Evolutionary conservation across 2,329 filamentous ascomycete species (phyloP).

Genomic region (Hirsutella minnesotensis): DNA sequence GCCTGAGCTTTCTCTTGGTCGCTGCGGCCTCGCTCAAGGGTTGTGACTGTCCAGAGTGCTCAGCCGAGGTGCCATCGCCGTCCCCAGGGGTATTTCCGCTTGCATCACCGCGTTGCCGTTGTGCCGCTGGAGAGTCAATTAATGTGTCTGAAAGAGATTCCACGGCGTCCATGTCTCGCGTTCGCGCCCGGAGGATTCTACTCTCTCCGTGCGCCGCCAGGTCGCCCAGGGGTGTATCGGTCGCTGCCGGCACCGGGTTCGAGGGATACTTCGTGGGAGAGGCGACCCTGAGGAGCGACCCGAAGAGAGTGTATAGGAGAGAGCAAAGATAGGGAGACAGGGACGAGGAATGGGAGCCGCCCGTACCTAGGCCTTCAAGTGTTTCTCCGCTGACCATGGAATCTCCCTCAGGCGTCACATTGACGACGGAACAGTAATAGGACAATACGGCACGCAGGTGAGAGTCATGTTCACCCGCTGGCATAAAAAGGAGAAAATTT

Average conservation of each 20-base stretch:
- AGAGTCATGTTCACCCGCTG: constrained; percentile 46
- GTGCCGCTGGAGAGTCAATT: constrained; percentile 12
- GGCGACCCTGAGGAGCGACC: constrained; percentile 60
- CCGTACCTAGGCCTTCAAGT: constrained; percentile 89
- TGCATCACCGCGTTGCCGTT: constrained; percentile 12
- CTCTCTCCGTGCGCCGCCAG: not conserved
- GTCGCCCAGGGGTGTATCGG: constrained; percentile 8
- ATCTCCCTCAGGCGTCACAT: constrained; percentile 87
- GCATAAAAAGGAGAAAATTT: constrained; percentile 89
- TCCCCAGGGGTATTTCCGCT: constrained; percentile 11
- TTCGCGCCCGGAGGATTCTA: constrained; percentile 3
- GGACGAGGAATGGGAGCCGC: constrained; percentile 30
- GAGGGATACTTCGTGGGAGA: constrained; percentile 28
- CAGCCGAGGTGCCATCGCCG: constrained; percentile 23
- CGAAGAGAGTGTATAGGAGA: constrained; percentile 63
- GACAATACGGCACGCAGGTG: constrained; percentile 74
- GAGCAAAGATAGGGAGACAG: constrained; percentile 14
- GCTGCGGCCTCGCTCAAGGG: constrained; percentile 21
- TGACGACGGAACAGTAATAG: constrained; percentile 83
- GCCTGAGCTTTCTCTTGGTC: constrained; percentile 34
- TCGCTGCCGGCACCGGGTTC: constrained; percentile 3
- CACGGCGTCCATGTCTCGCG: constrained; percentile 6
- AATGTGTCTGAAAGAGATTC: constrained; percentile 8
- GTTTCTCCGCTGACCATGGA: constrained; percentile 84
- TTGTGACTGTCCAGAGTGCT: constrained; percentile 17